phyloP scores from a whole-genome alignment of 768 basidiomycete genomes.

The Boletellus ananiceps region DNA sequence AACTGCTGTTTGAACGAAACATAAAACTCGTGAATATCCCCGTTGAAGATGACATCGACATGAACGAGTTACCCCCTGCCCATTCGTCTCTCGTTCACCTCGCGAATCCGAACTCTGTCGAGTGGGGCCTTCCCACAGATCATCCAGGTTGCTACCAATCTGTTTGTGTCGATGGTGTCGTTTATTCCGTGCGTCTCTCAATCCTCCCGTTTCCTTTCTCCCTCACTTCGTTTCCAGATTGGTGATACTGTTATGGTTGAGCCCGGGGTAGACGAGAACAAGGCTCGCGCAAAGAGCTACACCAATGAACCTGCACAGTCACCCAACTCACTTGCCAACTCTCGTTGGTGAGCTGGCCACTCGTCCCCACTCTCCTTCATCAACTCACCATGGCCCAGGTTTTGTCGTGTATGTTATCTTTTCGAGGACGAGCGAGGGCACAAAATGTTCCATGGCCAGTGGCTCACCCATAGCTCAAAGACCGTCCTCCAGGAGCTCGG shows the following conservation, averaged over 20 bases:
- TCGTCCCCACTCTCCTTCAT: background rate
- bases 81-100: conserved; percentile 21
- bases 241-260: conserved; percentile 64
- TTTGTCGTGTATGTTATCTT: conserved; percentile 63
- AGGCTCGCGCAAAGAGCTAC: conserved; percentile 39
- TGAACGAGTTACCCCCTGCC: conserved; percentile 10
- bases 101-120: conserved; percentile 31
- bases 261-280: conserved; percentile 48
- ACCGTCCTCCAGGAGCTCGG: conserved; percentile 64
- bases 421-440: conserved; percentile 38
- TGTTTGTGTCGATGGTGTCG: conserved; percentile 52
- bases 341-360: conserved; percentile 49
- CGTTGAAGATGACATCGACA: conserved; percentile 26
- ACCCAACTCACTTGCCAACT: conserved; percentile 51
- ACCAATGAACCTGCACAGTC: conserved; percentile 40
- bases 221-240: conserved; percentile 36
- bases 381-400: conserved; percentile 42
- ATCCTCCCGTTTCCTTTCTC: background rate
- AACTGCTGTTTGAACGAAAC: conserved; percentile 43
- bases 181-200: conserved; percentile 45
- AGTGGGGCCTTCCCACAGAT: conserved; percentile 30
- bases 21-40: conserved; percentile 36
- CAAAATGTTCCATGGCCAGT: conserved; percentile 67
- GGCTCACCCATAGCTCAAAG: conserved; percentile 61
- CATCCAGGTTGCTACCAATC: conserved; percentile 37